A percentile compares a stretch with the other conserved stretches of the same genome.
phyloP scores from a whole-genome alignment of 768 basidiomycete genomes.

The Podaxis carcinomalis region DNA sequence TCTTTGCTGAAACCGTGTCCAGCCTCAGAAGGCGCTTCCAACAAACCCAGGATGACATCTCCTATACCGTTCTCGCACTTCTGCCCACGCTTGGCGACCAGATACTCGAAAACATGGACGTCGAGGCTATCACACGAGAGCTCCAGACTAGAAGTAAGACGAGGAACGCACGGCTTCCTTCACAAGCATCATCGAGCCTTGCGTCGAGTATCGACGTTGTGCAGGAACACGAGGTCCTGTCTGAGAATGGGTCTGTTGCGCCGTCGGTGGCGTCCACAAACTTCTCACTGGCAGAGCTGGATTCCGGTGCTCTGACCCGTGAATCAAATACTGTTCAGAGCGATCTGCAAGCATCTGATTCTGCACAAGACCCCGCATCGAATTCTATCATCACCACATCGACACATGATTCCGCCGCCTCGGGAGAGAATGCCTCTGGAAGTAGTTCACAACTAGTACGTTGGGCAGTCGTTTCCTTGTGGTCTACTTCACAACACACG shows the following conservation, averaged over 20 bases:
- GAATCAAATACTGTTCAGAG: background rate
- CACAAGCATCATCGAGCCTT: constrained; percentile 17
- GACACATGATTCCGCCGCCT: background rate
- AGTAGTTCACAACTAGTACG: constrained; percentile 6
- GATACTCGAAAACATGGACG: constrained; percentile 70
- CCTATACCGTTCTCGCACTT: constrained; percentile 70
- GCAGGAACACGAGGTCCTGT: constrained; percentile 27
- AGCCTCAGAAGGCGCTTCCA: constrained; percentile 73
- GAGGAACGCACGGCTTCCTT: constrained; percentile 6
- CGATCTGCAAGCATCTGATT: background rate
- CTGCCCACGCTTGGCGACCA: constrained; percentile 63
- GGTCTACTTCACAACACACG: background rate
- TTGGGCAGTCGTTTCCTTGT: background rate
- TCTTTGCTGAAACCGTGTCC: background rate
- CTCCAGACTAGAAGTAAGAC: constrained; percentile 29
- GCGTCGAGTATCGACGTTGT: constrained; percentile 31
- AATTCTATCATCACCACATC: background rate
- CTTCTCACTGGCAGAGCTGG: constrained; percentile 4
- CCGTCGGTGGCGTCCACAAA: constrained; percentile 2
- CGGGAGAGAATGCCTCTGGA: background rate
- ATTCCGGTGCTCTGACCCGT: constrained; percentile 3
- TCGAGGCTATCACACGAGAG: constrained; percentile 63
- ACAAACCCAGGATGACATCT: constrained; percentile 72
- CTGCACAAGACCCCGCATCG: background rate
- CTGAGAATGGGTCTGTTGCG: constrained; percentile 37